These are phyloP conservation scores for Gracilaria vermiculophylla DNA, from an alignment of 23 red algal species.

Conservation along the genomic window DNA sequence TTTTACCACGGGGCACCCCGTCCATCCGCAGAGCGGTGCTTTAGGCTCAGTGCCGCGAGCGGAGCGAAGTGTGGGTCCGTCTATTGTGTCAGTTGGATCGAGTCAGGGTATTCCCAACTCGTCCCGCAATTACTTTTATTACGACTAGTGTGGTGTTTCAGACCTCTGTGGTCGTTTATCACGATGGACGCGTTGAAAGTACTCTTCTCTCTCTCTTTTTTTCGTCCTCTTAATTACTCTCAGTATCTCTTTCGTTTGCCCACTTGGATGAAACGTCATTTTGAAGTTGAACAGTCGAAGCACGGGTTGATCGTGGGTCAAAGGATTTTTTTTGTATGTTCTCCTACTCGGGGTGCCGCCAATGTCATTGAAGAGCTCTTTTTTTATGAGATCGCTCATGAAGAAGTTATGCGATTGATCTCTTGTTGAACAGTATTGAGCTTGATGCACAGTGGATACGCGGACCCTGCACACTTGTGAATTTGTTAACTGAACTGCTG, in stretches of 20 bases:
- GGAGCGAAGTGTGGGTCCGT: background rate
- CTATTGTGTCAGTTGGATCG: background rate
- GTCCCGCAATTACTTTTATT: background rate
- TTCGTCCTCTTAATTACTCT: background rate
- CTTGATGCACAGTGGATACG: constrained; percentile 41
- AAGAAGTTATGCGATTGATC: background rate
- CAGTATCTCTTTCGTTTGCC: background rate
- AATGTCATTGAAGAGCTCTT: constrained; percentile 30
- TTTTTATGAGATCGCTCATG: constrained; percentile 21
- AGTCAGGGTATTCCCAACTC: background rate
- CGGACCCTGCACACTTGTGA: constrained; percentile 28
- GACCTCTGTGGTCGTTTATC: background rate
- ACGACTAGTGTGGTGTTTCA: background rate
- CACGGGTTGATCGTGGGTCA: constrained; percentile 3
- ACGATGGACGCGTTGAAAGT: background rate
- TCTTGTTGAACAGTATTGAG: constrained; percentile 39
- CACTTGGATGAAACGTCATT: background rate
- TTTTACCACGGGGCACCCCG: background rate
- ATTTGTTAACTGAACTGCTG: constrained; percentile 39
- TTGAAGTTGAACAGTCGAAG: background rate
- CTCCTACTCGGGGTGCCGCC: constrained; percentile 4
- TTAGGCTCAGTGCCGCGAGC: background rate
- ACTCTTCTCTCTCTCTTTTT: constrained; percentile 4
- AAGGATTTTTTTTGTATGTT: constrained; percentile 33
- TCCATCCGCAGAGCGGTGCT: background rate